A percentile compares a stretch with the other conserved stretches of the same genome.
Conservation (phyloP, 2,329 filamentous ascomycete species). For the Trichoderma atroviride region DNA sequence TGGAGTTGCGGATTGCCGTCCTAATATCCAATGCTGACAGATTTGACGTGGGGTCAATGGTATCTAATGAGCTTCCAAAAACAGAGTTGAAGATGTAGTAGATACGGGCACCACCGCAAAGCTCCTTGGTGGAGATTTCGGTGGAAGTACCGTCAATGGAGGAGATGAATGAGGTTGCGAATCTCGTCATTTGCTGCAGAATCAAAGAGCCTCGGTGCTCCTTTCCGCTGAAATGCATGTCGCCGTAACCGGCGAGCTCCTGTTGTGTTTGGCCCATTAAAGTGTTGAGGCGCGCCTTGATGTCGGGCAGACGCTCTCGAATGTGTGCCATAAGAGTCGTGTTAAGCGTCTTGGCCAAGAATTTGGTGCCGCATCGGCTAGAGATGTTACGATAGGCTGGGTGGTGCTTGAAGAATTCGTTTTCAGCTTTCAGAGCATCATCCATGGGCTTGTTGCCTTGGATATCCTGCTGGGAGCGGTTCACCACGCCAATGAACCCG, state of each 20-base stretch:
- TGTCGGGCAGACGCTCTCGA: conserved; percentile 91
- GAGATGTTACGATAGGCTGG: conserved; percentile 97
- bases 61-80: conserved; percentile 93
- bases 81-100: conserved; percentile 99
- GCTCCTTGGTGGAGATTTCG: conserved; percentile 97
- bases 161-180: conserved; percentile 95
- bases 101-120: conserved; percentile 91
- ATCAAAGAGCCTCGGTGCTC: conserved; percentile 95
- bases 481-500: conserved; percentile 97
- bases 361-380: conserved; percentile 88
- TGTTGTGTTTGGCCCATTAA: conserved; percentile 99
- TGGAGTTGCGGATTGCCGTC: conserved; percentile 97
- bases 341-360: conserved; percentile 91
- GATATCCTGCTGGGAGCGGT: conserved; percentile 97
- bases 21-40: conserved; percentile 92
- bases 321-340: conserved; percentile 96
- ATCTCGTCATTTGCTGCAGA: conserved; percentile 95
- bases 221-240: conserved; percentile 96
- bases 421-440: conserved; percentile 85
- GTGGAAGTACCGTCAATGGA: conserved; percentile 98
- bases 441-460: conserved; percentile 93
- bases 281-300: conserved; percentile 96
- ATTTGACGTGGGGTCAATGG: conserved; percentile 94
- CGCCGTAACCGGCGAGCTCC: conserved; percentile 95
- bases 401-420: conserved; percentile 96